Percentiles rank a stretch among this genome's conserved stretches.
Conservation (phyloP, 768 basidiomycete genomes). For the Trametes punicea region DNA sequence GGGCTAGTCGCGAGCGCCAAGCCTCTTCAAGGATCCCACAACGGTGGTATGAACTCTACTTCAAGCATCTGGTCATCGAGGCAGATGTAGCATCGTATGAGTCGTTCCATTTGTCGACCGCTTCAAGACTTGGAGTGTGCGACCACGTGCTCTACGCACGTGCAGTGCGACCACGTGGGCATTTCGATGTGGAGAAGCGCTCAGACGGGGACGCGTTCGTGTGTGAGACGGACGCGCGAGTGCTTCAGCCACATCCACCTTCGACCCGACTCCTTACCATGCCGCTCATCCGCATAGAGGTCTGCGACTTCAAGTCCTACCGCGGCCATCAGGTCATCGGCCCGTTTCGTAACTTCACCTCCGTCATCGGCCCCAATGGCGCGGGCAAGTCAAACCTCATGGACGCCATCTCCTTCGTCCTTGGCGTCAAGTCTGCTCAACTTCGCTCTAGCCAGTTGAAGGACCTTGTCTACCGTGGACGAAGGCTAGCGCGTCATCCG, state of each 20-base stretch:
- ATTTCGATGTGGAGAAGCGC: no score
- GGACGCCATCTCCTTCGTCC: constrained; percentile 99
- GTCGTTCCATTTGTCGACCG: no score
- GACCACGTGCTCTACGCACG: no score
- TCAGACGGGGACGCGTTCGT: constrained; percentile 7
- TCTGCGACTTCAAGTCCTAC: constrained; percentile 98
- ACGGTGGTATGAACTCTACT: no score
- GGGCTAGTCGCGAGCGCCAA: no score
- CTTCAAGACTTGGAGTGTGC: no score
- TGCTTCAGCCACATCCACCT: constrained; percentile 4
- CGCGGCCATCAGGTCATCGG: constrained; percentile 84
- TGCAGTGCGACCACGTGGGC: no score
- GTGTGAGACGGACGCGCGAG: no score
- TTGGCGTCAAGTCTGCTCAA: constrained; percentile 93
- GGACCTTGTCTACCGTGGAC: constrained; percentile 94
- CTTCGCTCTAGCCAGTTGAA: constrained; percentile 91
- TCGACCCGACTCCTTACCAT: constrained; percentile 36
- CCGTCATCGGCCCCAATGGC: constrained; percentile 97
- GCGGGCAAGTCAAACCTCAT: constrained; percentile 98
- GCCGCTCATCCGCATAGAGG: constrained; percentile 83
- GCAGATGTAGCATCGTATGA: no score
- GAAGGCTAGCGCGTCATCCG: constrained; percentile 55
- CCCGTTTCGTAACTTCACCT: constrained; percentile 91
- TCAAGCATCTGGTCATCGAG: no score
- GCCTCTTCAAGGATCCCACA: background rate